Percentiles rank a stretch among this genome's conserved stretches.
These are phyloP conservation scores for Pichia deserticola DNA, from an alignment of 805 yeast genomes.

Conservation along the genomic window DNA sequence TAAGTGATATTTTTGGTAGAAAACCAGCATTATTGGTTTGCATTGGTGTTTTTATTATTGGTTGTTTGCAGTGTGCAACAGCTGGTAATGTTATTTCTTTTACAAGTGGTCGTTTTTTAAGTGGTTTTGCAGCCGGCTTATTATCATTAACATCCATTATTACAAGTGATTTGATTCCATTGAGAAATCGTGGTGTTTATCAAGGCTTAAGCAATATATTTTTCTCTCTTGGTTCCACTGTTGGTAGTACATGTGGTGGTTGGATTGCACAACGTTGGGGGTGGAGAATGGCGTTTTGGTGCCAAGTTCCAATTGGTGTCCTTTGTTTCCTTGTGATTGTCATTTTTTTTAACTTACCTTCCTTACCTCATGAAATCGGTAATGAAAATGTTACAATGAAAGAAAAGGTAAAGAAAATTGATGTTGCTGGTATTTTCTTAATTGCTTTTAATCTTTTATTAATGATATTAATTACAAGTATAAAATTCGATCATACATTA, in stretches of 20 bases:
- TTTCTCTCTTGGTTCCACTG: constrained; percentile 71
- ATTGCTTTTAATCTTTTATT: constrained; percentile 28
- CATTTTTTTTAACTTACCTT: constrained; percentile 39
- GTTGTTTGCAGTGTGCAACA: constrained; percentile 47
- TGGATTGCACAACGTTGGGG: constrained; percentile 47
- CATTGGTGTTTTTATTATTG: constrained; percentile 48
- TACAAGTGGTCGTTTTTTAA: constrained; percentile 54
- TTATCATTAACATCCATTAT: constrained; percentile 71
- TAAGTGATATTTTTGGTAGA: constrained; percentile 68
- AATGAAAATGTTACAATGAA: constrained; percentile 30
- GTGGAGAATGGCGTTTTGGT: constrained; percentile 58
- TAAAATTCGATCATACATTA: constrained; percentile 23
- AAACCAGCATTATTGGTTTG: constrained; percentile 45
- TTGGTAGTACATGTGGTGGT: constrained; percentile 64
- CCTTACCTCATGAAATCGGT: constrained; percentile 25
- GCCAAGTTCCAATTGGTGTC: constrained; percentile 47
- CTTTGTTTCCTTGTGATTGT: constrained; percentile 31
- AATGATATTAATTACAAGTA: constrained; percentile 31
- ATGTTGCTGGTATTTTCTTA: constrained; percentile 34
- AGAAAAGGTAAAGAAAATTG: constrained; percentile 48
- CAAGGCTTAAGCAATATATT: constrained; percentile 82
- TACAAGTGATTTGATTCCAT: constrained; percentile 71
- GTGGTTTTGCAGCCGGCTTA: constrained; percentile 92
- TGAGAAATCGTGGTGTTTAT: constrained; percentile 72
- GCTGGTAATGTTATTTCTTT: constrained; percentile 41